Percentiles rank a stretch among this genome's conserved stretches.
Conservation (phyloP, 805 yeast genomes). For the Naumovozyma castellii region DNA sequence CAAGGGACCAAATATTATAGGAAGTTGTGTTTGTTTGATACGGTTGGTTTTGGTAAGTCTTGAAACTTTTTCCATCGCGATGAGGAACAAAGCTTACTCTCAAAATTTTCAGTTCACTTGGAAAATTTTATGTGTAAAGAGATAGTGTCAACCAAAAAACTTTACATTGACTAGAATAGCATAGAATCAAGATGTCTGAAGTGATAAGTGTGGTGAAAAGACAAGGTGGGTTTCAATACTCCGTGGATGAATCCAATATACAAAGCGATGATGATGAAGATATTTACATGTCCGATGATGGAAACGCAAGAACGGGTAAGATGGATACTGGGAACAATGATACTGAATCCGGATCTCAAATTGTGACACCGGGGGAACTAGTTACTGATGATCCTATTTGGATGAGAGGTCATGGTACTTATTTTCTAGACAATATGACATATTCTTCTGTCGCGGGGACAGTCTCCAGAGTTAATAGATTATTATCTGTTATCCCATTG, state of each 20-base stretch:
- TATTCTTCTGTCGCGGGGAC: slow-evolving; percentile 91
- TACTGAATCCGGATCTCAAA: slow-evolving; percentile 18
- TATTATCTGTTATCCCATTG: slow-evolving; percentile 76
- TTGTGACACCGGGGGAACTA: slow-evolving; percentile 92
- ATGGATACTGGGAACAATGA: too few species aligned
- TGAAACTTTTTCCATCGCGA: not conserved
- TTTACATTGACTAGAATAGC: too few species aligned
- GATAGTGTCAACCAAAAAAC: too few species aligned
- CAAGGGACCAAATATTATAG: too few species aligned
- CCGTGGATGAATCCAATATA: slow-evolving; percentile 6
- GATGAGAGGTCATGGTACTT: slow-evolving; percentile 99
- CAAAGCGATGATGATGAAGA: slow-evolving; percentile 30
- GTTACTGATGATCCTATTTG: slow-evolving; percentile 93
- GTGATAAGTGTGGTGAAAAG: slow-evolving; percentile 23
- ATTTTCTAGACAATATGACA: slow-evolving; percentile 62
- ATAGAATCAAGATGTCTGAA: slow-evolving; percentile 23
- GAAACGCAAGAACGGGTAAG: slow-evolving; percentile 22
- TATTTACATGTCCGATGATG: slow-evolving; percentile 33
- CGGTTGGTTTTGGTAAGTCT: not conserved
- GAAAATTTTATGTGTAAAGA: too few species aligned
- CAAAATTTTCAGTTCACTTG: too few species aligned
- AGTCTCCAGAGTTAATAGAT: slow-evolving; percentile 73
- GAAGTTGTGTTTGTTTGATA: too few species aligned
- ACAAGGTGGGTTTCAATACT: slow-evolving; percentile 21
- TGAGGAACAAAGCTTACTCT: too few species aligned